These are phyloP conservation scores for Colletotrichum echinochloae DNA, from an alignment of 2,329 filamentous ascomycete species.

Conservation along the genomic window DNA sequence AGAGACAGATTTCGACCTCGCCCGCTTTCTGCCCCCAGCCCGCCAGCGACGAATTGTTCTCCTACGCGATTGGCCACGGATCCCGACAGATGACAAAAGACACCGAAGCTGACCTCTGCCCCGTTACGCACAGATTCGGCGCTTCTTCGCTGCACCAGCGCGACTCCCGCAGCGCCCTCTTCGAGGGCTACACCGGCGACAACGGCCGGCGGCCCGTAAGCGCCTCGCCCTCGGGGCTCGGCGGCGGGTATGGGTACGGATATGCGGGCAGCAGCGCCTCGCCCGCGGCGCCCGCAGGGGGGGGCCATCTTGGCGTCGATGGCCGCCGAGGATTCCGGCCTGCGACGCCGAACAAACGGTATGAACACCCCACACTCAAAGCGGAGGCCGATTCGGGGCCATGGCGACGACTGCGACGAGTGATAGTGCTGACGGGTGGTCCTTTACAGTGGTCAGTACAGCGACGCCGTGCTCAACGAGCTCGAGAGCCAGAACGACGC, in stretches of 20 bases:
- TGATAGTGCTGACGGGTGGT: conserved; percentile 14
- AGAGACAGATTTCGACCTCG: background rate
- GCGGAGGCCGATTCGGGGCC: background rate
- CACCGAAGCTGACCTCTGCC: background rate
- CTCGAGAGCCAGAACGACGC: conserved; percentile 95
- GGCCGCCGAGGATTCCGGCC: conserved; percentile 63
- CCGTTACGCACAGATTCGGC: conserved; percentile 66
- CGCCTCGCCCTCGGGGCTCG: conserved; percentile 57
- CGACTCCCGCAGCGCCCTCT: conserved; percentile 78
- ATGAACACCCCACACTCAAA: conserved; percentile 43
- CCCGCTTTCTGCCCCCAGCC: background rate
- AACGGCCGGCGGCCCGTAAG: conserved; percentile 58
- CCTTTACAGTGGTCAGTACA: conserved; percentile 82
- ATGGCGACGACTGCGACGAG: background rate
- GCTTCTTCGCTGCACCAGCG: conserved; percentile 78
- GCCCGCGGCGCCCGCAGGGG: conserved; percentile 38
- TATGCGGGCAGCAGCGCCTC: conserved; percentile 44
- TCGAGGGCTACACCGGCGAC: conserved; percentile 75
- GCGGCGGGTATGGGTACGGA: conserved; percentile 66
- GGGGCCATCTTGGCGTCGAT: conserved; percentile 48
- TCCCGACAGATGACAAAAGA: background rate
- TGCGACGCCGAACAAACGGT: conserved; percentile 80
- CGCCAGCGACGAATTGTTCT: background rate
- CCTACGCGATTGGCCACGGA: background rate
- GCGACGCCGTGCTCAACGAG: conserved; percentile 89